phyloP scores from a whole-genome alignment of 257 asterid genomes.

The Salvia miltiorrhiza region DNA sequence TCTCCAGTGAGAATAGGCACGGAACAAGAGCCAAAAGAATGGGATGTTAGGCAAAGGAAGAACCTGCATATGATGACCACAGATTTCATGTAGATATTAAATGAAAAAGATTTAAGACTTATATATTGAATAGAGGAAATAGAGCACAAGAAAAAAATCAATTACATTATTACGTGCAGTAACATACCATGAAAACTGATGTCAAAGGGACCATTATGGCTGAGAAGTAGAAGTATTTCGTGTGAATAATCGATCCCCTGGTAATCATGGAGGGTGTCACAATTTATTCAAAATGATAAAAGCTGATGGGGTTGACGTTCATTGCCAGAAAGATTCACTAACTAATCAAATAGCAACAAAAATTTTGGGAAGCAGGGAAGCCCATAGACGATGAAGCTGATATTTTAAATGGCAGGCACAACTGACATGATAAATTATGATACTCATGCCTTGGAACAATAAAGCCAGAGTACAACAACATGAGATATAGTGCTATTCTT shows the following conservation, averaged over 20 bases:
- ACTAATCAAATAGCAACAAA: background rate
- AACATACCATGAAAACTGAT: slow-evolving; percentile 67
- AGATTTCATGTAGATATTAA: background rate
- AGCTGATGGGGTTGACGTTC: background rate
- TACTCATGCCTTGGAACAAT: background rate
- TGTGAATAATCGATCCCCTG: slow-evolving; percentile 90
- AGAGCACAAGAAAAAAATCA: background rate
- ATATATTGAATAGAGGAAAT: background rate
- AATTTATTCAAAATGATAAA: background rate
- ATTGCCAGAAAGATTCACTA: background rate
- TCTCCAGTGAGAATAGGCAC: slow-evolving; percentile 97
- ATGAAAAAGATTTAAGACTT: background rate
- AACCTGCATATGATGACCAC: slow-evolving; percentile 44
- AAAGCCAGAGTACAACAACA: background rate
- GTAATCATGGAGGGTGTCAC: slow-evolving; percentile 22
- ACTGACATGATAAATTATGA: background rate
- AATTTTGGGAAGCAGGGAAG: background rate
- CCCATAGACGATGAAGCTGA: background rate
- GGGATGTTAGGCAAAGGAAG: slow-evolving; percentile 97
- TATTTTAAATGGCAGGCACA: background rate
- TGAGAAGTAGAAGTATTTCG: slow-evolving; percentile 76
- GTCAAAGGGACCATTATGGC: slow-evolving; percentile 78
- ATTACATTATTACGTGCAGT: background rate
- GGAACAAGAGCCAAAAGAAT: slow-evolving; percentile 93
- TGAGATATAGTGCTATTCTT: background rate